These are phyloP conservation scores for Sistotremastrum suecicum DNA, from an alignment of 768 basidiomycete genomes.

Conservation along the genomic window DNA sequence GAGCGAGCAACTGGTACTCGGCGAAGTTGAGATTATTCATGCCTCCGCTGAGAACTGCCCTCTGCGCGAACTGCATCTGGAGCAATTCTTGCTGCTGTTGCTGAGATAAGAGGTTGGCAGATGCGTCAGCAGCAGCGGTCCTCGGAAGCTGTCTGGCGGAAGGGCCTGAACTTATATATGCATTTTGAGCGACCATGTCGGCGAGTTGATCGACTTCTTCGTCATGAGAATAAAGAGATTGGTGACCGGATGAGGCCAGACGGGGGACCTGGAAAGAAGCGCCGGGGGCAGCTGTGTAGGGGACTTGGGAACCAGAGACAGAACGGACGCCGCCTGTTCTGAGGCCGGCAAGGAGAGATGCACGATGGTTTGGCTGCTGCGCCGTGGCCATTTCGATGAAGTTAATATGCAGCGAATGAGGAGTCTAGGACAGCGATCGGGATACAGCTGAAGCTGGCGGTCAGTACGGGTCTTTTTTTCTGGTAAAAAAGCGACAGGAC, in stretches of 20 bases:
- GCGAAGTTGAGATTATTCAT: conserved; percentile 37
- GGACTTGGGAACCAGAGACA: conserved; percentile 35
- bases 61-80: conserved; percentile 23
- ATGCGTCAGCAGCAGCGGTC: conserved; percentile 60
- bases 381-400: conserved; percentile 27
- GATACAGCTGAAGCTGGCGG: too few species aligned
- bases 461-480: too few species aligned
- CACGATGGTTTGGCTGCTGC: conserved; percentile 41
- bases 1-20: conserved; percentile 17
- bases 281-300: conserved; percentile 55
- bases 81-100: conserved; percentile 39
- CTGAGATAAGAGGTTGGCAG: conserved; percentile 50
- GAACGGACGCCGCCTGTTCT: conserved; percentile 85
- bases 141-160: conserved; percentile 33
- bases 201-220: conserved; percentile 46
- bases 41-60: conserved; percentile 11
- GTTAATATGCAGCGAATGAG: neutral
- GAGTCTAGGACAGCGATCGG: too few species aligned
- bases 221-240: conserved; percentile 31
- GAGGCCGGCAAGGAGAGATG: conserved; percentile 77
- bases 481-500: too few species aligned
- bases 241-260: conserved; percentile 30
- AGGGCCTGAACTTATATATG: conserved; percentile 31
- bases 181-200: conserved; percentile 38
- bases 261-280: conserved; percentile 52